Evolutionary conservation across 139 green algal genomes (phyloP), one percentile per base, ranked within the genome.

Genomic region (Zygnema cylindricum): DNA sequence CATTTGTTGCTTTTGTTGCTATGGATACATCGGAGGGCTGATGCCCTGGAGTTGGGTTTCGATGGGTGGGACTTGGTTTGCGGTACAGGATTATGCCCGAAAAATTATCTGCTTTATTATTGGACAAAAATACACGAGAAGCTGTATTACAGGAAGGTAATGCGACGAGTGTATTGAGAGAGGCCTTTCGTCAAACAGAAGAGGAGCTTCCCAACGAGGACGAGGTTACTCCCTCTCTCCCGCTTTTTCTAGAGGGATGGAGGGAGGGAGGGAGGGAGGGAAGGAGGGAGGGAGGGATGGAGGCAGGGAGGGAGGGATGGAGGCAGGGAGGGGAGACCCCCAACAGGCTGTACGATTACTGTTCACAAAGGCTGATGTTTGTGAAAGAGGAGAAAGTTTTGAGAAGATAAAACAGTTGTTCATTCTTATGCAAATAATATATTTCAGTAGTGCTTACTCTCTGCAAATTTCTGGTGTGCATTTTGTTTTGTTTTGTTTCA

Each of bases 201-300:
- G 86, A 41, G 81, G 86, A 78, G 77, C 86, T 90, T 55, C 42
- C 49, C 25, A 83, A 82, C 33, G 86, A 90, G 81, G 86, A 90
- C 35, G 78, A 90, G 84, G 84, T 89, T 21, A 43, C 16, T 88
- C 21, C 11, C 21, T 81, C 73, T 33, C 23, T 81, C 57, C n/a
- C n/a, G n/a, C n/a, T n/a, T n/a, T n/a, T n/a, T n/a, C 57, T 30
- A 25, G 57, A 25, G 30, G 30, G 30, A 73, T 30, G 30, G 30
- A 30, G 25, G 57, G 30, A 73, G 57, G 30, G 30, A 73, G 57
- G 30, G 30, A 73, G 57, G 30, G 57, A 35, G 57, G 57, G 57
- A 73, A 73, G 30, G 30, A 30, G 57, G 30, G 57, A 35, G 57
- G 57, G 57, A 73, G 30, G 57, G 57, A n/a, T n/a, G n/a, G n/a